Evolutionary conservation across 2,329 filamentous ascomycete species (phyloP), one percentile per base, ranked within the genome.

Genomic region (Gaeumannomyces sp.): DNA sequence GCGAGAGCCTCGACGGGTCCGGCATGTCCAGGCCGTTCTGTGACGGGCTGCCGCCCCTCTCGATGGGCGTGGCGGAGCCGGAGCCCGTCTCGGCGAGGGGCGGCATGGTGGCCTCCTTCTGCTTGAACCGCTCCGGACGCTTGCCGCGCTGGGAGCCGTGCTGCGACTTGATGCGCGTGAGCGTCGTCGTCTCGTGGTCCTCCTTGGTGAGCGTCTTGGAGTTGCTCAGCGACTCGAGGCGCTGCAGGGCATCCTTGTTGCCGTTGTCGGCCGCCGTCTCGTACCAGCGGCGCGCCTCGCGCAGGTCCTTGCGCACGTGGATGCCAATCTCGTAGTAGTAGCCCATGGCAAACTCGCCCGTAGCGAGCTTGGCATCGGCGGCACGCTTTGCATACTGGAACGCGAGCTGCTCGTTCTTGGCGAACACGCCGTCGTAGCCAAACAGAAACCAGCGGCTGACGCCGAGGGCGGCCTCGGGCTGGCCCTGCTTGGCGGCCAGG

Each of bases 361-460:
- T 98, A 0, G 92, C 84, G 61, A 98, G 83, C 64, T 93, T 93
- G 56, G 88, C 85, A 62, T 86, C 82, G 11, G 95, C 94, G 14
- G 95, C 95, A 69, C 94, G 86, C 71, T 94, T 87, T 1, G 95
- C 95, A 73, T 97, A 98, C 63, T 87, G 89, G 77, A 91, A 99
- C 8, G 95, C 94, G 61, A 98, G 80, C 73, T 94, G 90, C 76
- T 99, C 95, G 72, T 97, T 98, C 82, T 98, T 98, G 66, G 91
- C 86, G 73, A 99, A 97, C 8, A 96, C 83, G 28, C 89, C 90
- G 70, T 98, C 94, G 69, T 95, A 93, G 3, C 95, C 95, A 72
- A 96, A 98, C 33, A 99, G 83, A 74, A 98, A 99, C 95, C 95
- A 99, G 76, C 97, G 95, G 77, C 94, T 98, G 67, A 99, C 93